Evolutionary conservation across 2,329 filamentous ascomycete genomes (phyloP).

Genomic region (Ilyonectria mors-panacis): DNA sequence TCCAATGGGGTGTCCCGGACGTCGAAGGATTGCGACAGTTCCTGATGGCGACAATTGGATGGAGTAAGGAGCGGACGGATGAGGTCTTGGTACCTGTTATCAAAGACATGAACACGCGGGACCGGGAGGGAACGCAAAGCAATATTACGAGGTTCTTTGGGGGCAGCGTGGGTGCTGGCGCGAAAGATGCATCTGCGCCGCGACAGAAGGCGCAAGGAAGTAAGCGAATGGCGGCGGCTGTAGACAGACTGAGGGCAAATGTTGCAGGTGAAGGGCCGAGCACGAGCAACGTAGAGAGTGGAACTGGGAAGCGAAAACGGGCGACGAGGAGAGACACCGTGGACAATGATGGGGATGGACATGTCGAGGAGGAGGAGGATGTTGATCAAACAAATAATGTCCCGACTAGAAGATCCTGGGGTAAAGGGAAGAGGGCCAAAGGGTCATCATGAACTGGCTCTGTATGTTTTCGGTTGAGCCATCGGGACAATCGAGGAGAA

Average conservation of each 20-base stretch:
- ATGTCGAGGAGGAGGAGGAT: slow-evolving; percentile 35
- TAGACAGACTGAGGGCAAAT: slow-evolving; percentile 73
- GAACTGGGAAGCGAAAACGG: slow-evolving; percentile 46
- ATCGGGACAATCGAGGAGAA: background rate
- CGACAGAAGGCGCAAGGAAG: slow-evolving; percentile 76
- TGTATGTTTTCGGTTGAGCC: too few species aligned
- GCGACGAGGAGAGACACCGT: slow-evolving; percentile 34
- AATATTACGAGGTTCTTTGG: slow-evolving; percentile 97
- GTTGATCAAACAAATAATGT: slow-evolving; percentile 27
- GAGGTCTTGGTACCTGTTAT: slow-evolving; percentile 97
- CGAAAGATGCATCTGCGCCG: slow-evolving; percentile 78
- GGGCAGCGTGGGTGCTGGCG: slow-evolving; percentile 79
- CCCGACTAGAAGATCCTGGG: slow-evolving; percentile 16
- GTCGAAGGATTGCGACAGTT: slow-evolving; percentile 87
- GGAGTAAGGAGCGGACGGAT: slow-evolving; percentile 92
- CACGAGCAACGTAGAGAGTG: slow-evolving; percentile 8
- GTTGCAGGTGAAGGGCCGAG: slow-evolving; percentile 37
- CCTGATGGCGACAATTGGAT: slow-evolving; percentile 93
- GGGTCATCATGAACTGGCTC: slow-evolving; percentile 34
- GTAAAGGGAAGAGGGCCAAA: slow-evolving; percentile 40
- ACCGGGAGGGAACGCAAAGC: slow-evolving; percentile 90
- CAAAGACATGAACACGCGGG: slow-evolving; percentile 91
- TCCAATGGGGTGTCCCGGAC: slow-evolving; percentile 97
- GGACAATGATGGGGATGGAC: slow-evolving; percentile 37
- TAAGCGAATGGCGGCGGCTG: slow-evolving; percentile 82